Evolutionary conservation across 2,329 filamentous ascomycete species (phyloP).

Genomic region (Aspergillus luchuensis): DNA sequence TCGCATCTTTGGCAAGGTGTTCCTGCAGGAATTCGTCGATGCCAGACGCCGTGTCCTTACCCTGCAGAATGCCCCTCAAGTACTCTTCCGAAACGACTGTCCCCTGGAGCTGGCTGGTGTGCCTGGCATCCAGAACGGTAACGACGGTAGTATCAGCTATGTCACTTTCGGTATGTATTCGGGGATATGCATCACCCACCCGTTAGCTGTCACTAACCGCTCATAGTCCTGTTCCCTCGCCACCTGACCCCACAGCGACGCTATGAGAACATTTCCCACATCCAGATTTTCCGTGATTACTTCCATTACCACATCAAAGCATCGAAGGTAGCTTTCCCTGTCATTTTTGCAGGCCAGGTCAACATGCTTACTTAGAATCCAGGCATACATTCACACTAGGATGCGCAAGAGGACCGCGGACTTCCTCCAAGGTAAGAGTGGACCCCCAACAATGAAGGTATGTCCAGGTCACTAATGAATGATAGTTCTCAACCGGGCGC

Average conservation of each 20-base stretch:
- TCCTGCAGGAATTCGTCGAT: slow-evolving; percentile 98
- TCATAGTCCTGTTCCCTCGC: slow-evolving; percentile 84
- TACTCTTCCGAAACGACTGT: slow-evolving; percentile 92
- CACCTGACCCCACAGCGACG: slow-evolving; percentile 89
- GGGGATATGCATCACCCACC: background rate
- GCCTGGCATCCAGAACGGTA: slow-evolving; percentile 74
- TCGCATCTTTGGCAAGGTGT: slow-evolving; percentile 95
- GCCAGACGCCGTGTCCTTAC: slow-evolving; percentile 75
- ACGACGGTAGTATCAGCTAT: slow-evolving; percentile 88
- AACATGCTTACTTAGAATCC: slow-evolving; percentile 13
- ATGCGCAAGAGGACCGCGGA: slow-evolving; percentile 98
- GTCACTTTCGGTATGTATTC: slow-evolving; percentile 82
- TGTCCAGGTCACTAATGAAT: slow-evolving; percentile 37
- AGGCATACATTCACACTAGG: slow-evolving; percentile 95
- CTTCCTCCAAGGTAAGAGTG: slow-evolving; percentile 82
- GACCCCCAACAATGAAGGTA: background rate
- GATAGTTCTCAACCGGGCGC: slow-evolving; percentile 87
- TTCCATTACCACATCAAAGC: slow-evolving; percentile 99
- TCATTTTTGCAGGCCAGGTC: slow-evolving; percentile 4
- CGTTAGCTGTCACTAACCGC: slow-evolving; percentile 17
- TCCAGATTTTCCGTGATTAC: slow-evolving; percentile 99
- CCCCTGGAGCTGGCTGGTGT: slow-evolving; percentile 88
- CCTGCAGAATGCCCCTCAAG: slow-evolving; percentile 97
- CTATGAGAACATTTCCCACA: slow-evolving; percentile 95
- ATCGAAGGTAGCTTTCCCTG: slow-evolving; percentile 66